phyloP scores from a whole-genome alignment of 2,329 filamentous ascomycete species.

The Alternaria sp. region DNA sequence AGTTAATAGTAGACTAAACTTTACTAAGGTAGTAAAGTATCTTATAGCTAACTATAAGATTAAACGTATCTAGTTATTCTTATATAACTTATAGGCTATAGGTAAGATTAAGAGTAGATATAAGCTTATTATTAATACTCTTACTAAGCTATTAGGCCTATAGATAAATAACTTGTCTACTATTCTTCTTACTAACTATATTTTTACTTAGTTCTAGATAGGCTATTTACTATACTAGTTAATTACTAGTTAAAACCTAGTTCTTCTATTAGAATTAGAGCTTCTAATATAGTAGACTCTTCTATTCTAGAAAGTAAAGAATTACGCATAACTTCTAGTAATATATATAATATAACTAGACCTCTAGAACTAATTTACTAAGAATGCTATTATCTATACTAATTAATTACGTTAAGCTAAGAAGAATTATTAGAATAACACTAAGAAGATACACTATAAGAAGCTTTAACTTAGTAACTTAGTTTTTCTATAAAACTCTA shows the following conservation, averaged over 20 bases:
- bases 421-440: too few species aligned
- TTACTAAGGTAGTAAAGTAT: too few species aligned
- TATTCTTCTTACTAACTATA: not conserved
- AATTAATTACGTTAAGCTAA: too few species aligned
- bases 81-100: not conserved
- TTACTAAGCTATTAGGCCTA: not conserved
- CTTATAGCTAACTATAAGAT: too few species aligned
- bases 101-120: not conserved
- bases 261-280: too few species aligned
- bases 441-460: too few species aligned
- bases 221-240: not conserved
- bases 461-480: too few species aligned
- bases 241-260: not conserved
- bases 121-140: not conserved
- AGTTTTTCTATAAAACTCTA: too few species aligned
- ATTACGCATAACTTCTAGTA: not conserved
- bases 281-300: not conserved
- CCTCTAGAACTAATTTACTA: too few species aligned
- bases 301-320: not conserved
- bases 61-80: not conserved
- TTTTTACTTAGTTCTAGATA: not conserved
- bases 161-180: not conserved
- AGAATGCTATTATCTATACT: too few species aligned
- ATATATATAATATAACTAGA: too few species aligned
- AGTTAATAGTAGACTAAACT: too few species aligned